Evolutionary conservation across 2,329 filamentous ascomycete species (phyloP), one percentile per base, ranked within the genome.

Genomic region (Botryotinia convoluta): DNA sequence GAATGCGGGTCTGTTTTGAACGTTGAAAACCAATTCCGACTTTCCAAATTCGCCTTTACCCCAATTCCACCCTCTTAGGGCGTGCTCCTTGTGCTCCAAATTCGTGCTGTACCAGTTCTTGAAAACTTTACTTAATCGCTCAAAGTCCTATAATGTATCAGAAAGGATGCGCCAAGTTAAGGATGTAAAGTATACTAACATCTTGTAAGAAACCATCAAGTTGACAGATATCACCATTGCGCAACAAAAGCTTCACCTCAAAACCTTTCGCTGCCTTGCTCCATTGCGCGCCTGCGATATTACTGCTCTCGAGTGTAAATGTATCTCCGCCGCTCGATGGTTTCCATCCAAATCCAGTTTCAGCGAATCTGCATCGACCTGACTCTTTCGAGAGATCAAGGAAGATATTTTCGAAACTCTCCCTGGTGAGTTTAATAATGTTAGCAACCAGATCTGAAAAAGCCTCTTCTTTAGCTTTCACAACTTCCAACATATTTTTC

Each of bases 51-150:
- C 96, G 76, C 94, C 93, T 84, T 98, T 99, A 80, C 96, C 96
- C 97, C 96, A 99, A 83, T 99, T 99, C 96, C 96, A 99, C 73
- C 96, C 96, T 78, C 96, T 91, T 74, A 99, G 86, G 37, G 96
- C 94, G 83, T 98, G 96, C 83, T 99, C 96, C 83, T 93, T 94
- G 82, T 90, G 93, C 82, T 98, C 95, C 74, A 99, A 88, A 79
- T 91, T 94, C 80, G 96, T 92, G 84, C 94, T 96, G 84, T 98
- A 99, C 93, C 95, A 98, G 80, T 95, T 93, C 85, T 98, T 98
- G 88, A 99, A 98, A 78, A 96, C 90, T 82, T 97, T 98, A 84
- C 86, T 88, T 22, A 98, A 86, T 72, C 96, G 93, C 77, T 99
- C 96, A 78, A 94, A 93, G 82, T 99, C 95, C 87, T 93, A 79